Base-by-base conservation (phyloP, 345 rosid genomes). In the Litchi chinensis region DNA sequence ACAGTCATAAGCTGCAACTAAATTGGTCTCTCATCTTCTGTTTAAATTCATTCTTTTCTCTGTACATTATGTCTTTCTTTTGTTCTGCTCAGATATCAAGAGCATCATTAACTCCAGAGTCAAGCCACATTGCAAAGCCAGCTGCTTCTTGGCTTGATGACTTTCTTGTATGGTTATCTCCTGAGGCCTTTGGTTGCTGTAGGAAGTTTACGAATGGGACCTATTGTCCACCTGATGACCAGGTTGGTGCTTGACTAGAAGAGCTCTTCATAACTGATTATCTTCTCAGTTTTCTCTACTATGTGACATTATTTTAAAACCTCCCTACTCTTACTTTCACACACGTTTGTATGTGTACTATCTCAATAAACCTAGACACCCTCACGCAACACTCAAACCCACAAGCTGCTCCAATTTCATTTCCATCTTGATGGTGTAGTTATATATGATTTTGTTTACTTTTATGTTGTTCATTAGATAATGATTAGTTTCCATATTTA, bases 111-210 rank as follows among this genome's bases (percentile, higher is more conserved):
- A 79, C 79, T 73, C 93, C 99, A 18, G 91, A 91, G 82, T 85
- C 89, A 76, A 95, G 94, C 88, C 89, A 92, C 84, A 95, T 95
- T 80, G 99, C 98, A 43, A 95, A 92, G 83, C 98, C 98, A 76
- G 98, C 98, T 60, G 98, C 98, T 75, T 95, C 98, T 46, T 95
- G 98, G 98, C 95, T 94, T 62, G 97, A 94, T 85, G 98, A 94
- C 81, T 91, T 94, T 87, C 92, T 94, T 76, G 97, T 92, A 77
- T 94, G 98, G 98, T 74, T 91, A 82, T 92, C 97, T 67, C 98
- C 98, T 32, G 97, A 94, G 81, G 98, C 98, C 82, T 94, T 92
- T 82, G 98, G 98, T 78, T 94, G 98, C 82, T 94, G 98, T 77
- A 85, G 98, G 82, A 91, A 94, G 83, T 94, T 92, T 85, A 83